Evolutionary conservation across 2,329 filamentous ascomycete species (phyloP), one percentile per base, ranked within the genome.

Genomic region (Calonectria pseudoturangicola): DNA sequence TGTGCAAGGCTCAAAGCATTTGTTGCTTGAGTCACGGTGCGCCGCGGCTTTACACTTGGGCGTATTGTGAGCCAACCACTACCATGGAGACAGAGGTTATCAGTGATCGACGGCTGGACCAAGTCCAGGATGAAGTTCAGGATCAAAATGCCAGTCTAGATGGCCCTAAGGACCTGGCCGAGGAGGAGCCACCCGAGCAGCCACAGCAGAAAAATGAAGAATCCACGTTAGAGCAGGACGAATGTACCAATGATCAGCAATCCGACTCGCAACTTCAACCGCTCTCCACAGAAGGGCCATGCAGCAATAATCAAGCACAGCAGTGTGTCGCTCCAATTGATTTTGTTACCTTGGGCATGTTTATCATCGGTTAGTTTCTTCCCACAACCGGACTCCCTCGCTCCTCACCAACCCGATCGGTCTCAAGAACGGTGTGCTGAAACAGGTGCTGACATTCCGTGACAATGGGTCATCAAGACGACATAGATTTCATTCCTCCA

Each of bases 401-500:
- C 51, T 62, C 21, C 27, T 36, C 27, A 30, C 60, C 27, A 21
- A 10, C 51, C 30, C 21, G 21, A n/a, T n/a, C 25, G 21, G 15
- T 36, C 28, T 64, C 12, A 54, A 30, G 7, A 28, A 41, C n/a
- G 30, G 50, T 16, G 54, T 21, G 16, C 16, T n/a, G 47, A 62
- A 66, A 41, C 21, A 67, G 18, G 39, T 56, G 64, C 75, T 77
- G 45, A 77, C 75, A 56, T 56, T 28, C 36, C 21, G 41, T 51
- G 27, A 56, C 28, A 18, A 64, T 39, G 33, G 8, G 9, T 36
- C 15, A 58, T 51, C 12, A 58, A 96, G 96, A 98, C 87, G 95
- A 98, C 73, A 98, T 98, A 79, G 94, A 98, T 79, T 98, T 95
- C 80, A 88, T 91, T 39, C 92, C 93, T 3, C 91, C 93, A 50